These are phyloP conservation scores for Stachybotrys echinatus DNA, from an alignment of 2,329 filamentous ascomycete species.

Conservation along the genomic window DNA sequence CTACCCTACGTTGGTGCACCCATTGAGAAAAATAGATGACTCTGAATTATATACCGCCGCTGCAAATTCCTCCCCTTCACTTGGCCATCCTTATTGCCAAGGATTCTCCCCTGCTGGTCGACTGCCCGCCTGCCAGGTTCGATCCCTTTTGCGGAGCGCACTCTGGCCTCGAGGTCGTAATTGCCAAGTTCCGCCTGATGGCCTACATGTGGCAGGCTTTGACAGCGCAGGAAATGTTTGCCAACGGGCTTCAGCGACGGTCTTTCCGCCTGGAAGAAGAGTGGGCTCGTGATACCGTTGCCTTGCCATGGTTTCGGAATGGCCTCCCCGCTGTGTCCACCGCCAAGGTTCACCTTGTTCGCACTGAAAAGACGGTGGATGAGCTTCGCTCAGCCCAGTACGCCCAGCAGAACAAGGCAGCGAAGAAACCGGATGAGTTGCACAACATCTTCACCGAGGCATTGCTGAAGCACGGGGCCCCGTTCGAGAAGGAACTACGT, in stretches of 20 bases:
- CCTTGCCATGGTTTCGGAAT: constrained; percentile 12
- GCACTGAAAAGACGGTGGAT: constrained; percentile 58
- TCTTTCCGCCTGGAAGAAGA: constrained; percentile 71
- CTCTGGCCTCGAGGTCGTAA: constrained; percentile 53
- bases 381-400: constrained; percentile 60
- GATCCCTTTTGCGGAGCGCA: constrained; percentile 46
- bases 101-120: constrained; percentile 64
- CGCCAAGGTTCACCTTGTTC: constrained; percentile 62
- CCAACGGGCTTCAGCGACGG: constrained; percentile 61
- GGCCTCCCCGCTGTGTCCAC: background rate
- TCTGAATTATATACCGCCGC: constrained; percentile 47
- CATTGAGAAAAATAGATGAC: background rate
- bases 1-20: no score
- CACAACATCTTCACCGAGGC: constrained; percentile 24
- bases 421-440: constrained; percentile 52
- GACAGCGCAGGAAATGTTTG: constrained; percentile 69
- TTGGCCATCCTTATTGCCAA: constrained; percentile 64
- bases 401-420: constrained; percentile 57
- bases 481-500: constrained; percentile 29
- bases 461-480: constrained; percentile 39
- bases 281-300: constrained; percentile 64
- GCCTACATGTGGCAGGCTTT: constrained; percentile 75
- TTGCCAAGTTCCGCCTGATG: constrained; percentile 67
- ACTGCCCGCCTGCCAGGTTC: constrained; percentile 58
- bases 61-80: constrained; percentile 58